Evolutionary conservation across 768 basidiomycete species (phyloP), one percentile per base, ranked within the genome.

Genomic region (Phylloporus sp.): DNA sequence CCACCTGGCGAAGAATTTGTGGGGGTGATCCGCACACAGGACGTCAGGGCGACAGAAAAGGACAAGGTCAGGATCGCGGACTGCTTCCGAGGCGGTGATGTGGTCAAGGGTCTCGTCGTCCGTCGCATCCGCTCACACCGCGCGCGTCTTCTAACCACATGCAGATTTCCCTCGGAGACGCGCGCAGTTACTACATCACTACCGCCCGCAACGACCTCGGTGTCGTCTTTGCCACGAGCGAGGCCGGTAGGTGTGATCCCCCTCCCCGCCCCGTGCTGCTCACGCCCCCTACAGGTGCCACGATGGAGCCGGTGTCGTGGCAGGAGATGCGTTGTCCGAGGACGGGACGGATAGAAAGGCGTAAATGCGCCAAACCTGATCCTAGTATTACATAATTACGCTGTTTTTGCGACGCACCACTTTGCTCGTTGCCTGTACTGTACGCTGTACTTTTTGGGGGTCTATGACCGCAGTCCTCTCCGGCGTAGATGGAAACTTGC

Each of bases 81-180:
- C 56, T 95, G 90, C 59, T 96, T 95, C 65, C 77, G 92, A 21
- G 89, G 90, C 0, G 91, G 93, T 13, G 92, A 96, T 61, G 87
- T 94, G 40, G 85, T 96, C 26, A 80, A 84, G 49, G 90, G 89
- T 13, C 62, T 86, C 31, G 90, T 95, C 58, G 92, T 93, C 63
- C 63, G 84, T 73, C 20, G 17, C 29, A n/a, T 21, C 9, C 8
- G 6, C 15, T 20, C 17, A 0, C 22, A 5, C 35, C 18, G 26
- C 50, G 26, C 50, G 24, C 23, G 31, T 27, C 37, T 31, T 48
- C 60, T 46, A 37, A 53, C 32, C n/a, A 32, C 13, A 38, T 20
- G 6, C 49, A 94, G 92, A 89, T 94, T 39, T 94, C 92, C 15
- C 73, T 96, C 21, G 93, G 92, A 9, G 92, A 95, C 66, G 83